Base-by-base conservation (phyloP, 306 rosid genomes). In the Gynostemma pentaphyllum region DNA sequence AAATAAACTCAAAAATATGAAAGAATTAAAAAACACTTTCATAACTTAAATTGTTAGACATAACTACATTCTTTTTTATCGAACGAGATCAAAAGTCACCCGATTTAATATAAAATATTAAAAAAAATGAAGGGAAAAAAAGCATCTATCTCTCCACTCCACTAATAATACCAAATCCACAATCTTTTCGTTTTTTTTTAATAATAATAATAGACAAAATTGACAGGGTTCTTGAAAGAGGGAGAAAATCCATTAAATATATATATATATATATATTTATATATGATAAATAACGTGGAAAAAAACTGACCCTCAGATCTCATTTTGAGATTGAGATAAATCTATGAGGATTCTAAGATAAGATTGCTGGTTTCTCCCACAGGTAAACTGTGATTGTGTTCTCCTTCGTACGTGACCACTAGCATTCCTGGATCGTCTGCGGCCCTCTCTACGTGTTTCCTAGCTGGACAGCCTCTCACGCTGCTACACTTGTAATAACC, bases 401-500 rank as follows among this genome's bases (percentile, higher is more conserved):
- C 98, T 11, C 92, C 96, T 78, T 91, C 98, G 49, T 91, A 91
- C 0, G 98, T 87, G 7, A 91, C 98, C 6, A 91, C 88, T 24
- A 91, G 71, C 92, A 85, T 88, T 4, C 95, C 12, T 29, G 98
- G 83, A 69, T 91, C 98, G 64, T 91, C 98, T 54, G 82, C 62
- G 36, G 98, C 98, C 81, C 98, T 56, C 64, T 91, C 98, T 51
- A 91, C 98, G 44, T 91, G 98, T 44, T 91, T 91, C 8, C 98
- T 67, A 14, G 98, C 98, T 42, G 98, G 98, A 65, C 98, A 91
- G 0, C 98, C 98, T 77, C 98, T 77, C 0, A 91, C 92, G 21
- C 96, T 91, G 72, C 98, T 91, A 73, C 98, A 91, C 95, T 91
- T 91, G 78, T 91, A 91, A 75, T 91, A 91, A 0, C 98, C 95